Evolutionary conservation across 495 filamentous ascomycete species (phyloP).

Genomic region (Penicillium coffeae): DNA sequence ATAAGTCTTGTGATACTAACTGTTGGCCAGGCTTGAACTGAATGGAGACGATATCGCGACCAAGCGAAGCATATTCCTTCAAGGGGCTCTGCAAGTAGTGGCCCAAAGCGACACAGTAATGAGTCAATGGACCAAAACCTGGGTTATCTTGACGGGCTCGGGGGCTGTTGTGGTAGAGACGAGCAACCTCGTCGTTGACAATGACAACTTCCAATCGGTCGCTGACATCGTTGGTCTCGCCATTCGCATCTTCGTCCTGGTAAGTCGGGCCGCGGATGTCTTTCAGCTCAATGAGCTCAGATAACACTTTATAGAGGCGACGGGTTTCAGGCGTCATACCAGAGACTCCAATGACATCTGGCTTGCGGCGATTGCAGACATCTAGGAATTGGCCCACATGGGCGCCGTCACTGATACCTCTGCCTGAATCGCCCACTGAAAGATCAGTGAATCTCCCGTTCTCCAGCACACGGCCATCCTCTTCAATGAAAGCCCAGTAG

Average conservation of each 20-base stretch:
- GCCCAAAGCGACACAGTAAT: constrained; percentile 85
- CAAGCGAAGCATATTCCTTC: constrained; percentile 90
- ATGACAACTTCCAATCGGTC: constrained; percentile 82
- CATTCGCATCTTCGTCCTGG: constrained; percentile 53
- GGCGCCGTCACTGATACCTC: constrained; percentile 58
- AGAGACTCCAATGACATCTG: constrained; percentile 85
- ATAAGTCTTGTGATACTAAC: constrained; percentile 78
- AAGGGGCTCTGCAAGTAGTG: constrained; percentile 91
- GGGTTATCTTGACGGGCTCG: constrained; percentile 81
- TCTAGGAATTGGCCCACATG: constrained; percentile 67
- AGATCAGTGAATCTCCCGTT: constrained; percentile 82
- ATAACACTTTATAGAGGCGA: constrained; percentile 72
- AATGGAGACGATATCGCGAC: constrained; percentile 80
- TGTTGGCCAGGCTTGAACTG: constrained; percentile 86
- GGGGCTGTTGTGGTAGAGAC: constrained; percentile 85
- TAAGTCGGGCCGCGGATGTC: constrained; percentile 70
- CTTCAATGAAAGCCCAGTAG: constrained; percentile 88
- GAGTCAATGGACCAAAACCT: constrained; percentile 64
- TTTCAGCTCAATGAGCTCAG: constrained; percentile 68
- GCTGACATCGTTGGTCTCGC: constrained; percentile 44
- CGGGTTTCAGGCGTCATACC: constrained; percentile 90
- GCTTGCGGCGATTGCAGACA: constrained; percentile 67
- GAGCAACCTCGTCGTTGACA: constrained; percentile 93
- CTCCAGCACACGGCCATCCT: constrained; percentile 84
- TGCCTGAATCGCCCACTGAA: constrained; percentile 61